phyloP scores from a whole-genome alignment of 208 protist genomes.

The Tritrichomonas musculus region DNA sequence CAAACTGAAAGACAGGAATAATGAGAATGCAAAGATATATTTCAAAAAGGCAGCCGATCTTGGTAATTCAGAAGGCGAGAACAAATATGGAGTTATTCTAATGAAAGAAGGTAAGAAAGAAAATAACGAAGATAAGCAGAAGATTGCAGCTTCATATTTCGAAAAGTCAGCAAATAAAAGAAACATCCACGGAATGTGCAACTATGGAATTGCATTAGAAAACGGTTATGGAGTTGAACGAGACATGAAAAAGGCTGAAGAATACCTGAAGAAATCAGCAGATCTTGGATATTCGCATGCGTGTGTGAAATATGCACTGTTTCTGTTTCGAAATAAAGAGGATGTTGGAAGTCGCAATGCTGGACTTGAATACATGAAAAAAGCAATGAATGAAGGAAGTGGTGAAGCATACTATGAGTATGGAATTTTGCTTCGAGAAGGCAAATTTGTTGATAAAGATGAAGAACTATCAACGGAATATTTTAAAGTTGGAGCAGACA shows the following conservation, averaged over 20 bases:
- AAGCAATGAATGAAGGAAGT: not conserved
- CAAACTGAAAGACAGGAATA: not conserved
- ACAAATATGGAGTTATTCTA: not conserved
- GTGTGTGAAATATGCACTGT: too few species aligned
- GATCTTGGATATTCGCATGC: not conserved
- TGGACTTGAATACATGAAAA: not conserved
- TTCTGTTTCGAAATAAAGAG: not conserved
- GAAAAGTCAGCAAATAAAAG: not conserved
- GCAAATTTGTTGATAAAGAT: too few species aligned
- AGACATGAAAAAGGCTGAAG: not conserved
- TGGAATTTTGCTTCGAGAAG: too few species aligned
- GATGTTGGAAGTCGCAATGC: not conserved
- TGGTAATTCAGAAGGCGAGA: not conserved
- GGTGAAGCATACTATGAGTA: not conserved
- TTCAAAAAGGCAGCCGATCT: not conserved
- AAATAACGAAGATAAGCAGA: not conserved
- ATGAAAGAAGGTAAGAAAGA: too few species aligned
- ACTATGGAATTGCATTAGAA: not conserved
- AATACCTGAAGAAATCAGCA: not conserved
- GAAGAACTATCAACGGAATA: too few species aligned
- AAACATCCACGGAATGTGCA: not conserved
- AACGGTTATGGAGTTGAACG: not conserved
- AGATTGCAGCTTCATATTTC: not conserved
- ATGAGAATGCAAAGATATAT: not conserved
- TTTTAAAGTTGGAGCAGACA: too few species aligned